Percentiles rank a stretch among this genome's conserved stretches.
These are phyloP conservation scores for Flagelloscypha sp. DNA, from an alignment of 768 basidiomycete genomes.

Conservation along the genomic window DNA sequence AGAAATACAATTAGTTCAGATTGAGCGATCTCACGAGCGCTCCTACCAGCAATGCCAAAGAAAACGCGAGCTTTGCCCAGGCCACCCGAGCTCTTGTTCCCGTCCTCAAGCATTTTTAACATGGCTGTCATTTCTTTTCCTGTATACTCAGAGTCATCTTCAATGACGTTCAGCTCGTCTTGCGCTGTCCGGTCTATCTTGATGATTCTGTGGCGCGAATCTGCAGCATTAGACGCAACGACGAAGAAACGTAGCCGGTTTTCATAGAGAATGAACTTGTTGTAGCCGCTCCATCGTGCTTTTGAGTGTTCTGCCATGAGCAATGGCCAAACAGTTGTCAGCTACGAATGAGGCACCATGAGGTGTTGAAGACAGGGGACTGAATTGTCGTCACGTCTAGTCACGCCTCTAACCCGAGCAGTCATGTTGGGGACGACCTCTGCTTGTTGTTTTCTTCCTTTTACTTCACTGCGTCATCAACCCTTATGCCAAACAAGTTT, in stretches of 20 bases:
- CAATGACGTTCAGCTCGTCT: constrained; percentile 66
- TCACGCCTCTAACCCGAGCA: too few species aligned
- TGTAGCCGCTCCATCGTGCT: too few species aligned
- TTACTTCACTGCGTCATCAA: too few species aligned
- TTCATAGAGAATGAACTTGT: constrained; percentile 92
- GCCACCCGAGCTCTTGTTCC: constrained; percentile 83
- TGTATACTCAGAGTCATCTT: constrained; percentile 85
- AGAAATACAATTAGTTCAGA: background rate
- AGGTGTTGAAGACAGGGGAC: too few species aligned
- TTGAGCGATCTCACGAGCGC: background rate
- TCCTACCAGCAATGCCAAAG: constrained; percentile 74
- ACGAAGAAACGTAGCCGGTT: constrained; percentile 87
- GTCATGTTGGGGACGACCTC: too few species aligned
- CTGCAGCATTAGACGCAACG: constrained; percentile 82
- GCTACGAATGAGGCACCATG: too few species aligned
- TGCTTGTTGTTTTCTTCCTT: too few species aligned
- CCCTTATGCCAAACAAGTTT: too few species aligned
- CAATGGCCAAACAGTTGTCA: too few species aligned
- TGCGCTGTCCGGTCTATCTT: constrained; percentile 87
- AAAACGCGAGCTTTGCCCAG: constrained; percentile 71
- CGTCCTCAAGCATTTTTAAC: constrained; percentile 92
- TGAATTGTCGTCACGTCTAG: too few species aligned
- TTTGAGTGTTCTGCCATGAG: too few species aligned
- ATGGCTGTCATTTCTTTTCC: constrained; percentile 85
- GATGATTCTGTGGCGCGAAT: constrained; percentile 83